phyloP scores from a whole-genome alignment of 2,329 filamentous ascomycete genomes.

The Thielaviopsis populi region DNA sequence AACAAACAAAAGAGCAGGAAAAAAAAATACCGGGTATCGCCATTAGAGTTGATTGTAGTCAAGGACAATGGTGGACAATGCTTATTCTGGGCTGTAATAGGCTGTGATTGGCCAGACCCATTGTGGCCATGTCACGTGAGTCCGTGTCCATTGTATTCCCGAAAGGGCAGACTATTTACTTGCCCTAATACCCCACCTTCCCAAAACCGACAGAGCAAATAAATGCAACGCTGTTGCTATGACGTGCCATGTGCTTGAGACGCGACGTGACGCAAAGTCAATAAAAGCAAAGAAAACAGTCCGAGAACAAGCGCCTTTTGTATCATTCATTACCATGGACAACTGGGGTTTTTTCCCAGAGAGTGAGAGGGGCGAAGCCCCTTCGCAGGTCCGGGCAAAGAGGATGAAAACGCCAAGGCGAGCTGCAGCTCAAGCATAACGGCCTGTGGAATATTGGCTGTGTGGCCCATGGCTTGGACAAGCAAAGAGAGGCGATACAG shows the following conservation, averaged over 20 bases:
- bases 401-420: not conserved
- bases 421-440: slow-evolving; percentile 6
- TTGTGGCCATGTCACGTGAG: not conserved
- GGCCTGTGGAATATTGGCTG: not conserved
- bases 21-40: not conserved
- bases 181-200: not conserved
- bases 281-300: not conserved
- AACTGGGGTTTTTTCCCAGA: not conserved
- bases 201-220: not conserved
- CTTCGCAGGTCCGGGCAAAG: not conserved
- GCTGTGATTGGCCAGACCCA: not conserved
- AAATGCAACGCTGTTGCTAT: not conserved
- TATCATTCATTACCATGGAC: not conserved
- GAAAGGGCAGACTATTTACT: not conserved
- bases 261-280: slow-evolving; percentile 1
- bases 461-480: not conserved
- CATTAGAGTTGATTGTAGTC: not conserved
- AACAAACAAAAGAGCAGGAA: not conserved
- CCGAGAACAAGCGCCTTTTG: not conserved
- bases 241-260: not conserved
- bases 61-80: not conserved
- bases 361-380: no score
- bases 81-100: not conserved
- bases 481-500: not conserved
- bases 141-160: not conserved